Base-by-base conservation (phyloP, 192 early-diverging fungal species). In the Gryganskiella cystojenkinii region DNA sequence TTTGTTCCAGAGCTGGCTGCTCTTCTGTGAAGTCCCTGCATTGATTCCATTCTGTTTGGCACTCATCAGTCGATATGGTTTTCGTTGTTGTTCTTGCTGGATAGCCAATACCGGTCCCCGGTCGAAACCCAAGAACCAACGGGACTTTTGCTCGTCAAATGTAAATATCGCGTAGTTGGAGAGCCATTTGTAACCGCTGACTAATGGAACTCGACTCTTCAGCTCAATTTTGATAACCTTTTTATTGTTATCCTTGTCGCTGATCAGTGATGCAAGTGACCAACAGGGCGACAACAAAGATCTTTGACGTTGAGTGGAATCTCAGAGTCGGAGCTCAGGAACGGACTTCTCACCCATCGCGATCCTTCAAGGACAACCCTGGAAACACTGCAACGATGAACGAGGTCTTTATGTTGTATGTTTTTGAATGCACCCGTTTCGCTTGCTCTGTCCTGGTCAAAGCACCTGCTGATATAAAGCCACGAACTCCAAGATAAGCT, bases 301-400 rank as follows among this genome's bases (percentile, higher is more conserved):
- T 64, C 4, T 78, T 64, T 37, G 74, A 78, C 40, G 61, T 78
- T 4, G 66, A 69, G 25, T 78, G 74, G 66, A 78, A 49, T 44
- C 44, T 78, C 6, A 56, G 61, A 2, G 43, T 78, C 14, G 61
- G 61, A 17, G 60, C 63, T 53, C 54, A 52, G 6, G 74, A 78
- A 20, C 59, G 54, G 3, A 69, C 56, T 0, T 64, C 74, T 2
- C 67, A 69, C 43, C 55, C 74, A 25, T 4, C 61, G 2, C 65
- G 74, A 20, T 69, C 73, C 13, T 78, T 64, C 56, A 78, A 78
- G 44, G 74, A 69, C 46, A 78, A 60, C 42, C 53, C 66, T 9
- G 74, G 74, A 11, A 78, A 64, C 42, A 78, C 64, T 24, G 74
- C 61, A 1, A 69, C 74, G 19, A 68, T 78, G 74, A 78, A 78